phyloP scores from a whole-genome alignment of 2,329 filamentous ascomycete species.

The Colletotrichum spaethianum region DNA sequence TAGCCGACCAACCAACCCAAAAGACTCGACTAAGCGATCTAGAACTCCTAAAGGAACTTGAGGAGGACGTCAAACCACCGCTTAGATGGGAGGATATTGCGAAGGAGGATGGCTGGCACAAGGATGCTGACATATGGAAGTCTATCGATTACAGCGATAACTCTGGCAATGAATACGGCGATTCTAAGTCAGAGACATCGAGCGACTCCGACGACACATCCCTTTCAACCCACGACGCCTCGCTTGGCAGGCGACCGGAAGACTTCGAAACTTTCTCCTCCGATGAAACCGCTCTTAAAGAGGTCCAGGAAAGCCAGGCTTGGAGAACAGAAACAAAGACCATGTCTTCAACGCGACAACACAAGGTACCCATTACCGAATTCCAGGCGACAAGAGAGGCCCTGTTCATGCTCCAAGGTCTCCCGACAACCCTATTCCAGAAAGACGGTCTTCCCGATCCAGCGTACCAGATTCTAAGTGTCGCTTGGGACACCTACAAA shows the following conservation, averaged over 20 bases:
- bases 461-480: conserved; percentile 62
- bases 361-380: conserved; percentile 39
- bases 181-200: conserved; percentile 53
- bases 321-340: conserved; percentile 55
- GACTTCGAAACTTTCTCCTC: conserved; percentile 50
- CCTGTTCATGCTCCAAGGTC: conserved; percentile 87
- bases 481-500: conserved; percentile 65
- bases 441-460: conserved; percentile 55
- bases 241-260: conserved; percentile 47
- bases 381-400: conserved; percentile 55
- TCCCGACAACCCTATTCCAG: conserved; percentile 81
- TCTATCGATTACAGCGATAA: conserved; percentile 78
- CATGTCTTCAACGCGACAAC: conserved; percentile 12
- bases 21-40: conserved; percentile 77
- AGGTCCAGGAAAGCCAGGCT: conserved; percentile 59
- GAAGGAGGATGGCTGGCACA: conserved; percentile 80
- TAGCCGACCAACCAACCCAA: conserved; percentile 84
- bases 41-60: conserved; percentile 64
- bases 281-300: conserved; percentile 48
- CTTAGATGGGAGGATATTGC: conserved; percentile 87
- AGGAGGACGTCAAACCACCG: conserved; percentile 58
- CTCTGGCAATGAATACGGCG: conserved; percentile 69
- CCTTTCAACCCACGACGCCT: conserved; percentile 51
- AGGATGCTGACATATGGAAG: conserved; percentile 78
- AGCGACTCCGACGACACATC: conserved; percentile 54